Evolutionary conservation across 108 stramenopile species (phyloP), one percentile per base, ranked within the genome.

Genomic region (Nitzschia sp.): DNA sequence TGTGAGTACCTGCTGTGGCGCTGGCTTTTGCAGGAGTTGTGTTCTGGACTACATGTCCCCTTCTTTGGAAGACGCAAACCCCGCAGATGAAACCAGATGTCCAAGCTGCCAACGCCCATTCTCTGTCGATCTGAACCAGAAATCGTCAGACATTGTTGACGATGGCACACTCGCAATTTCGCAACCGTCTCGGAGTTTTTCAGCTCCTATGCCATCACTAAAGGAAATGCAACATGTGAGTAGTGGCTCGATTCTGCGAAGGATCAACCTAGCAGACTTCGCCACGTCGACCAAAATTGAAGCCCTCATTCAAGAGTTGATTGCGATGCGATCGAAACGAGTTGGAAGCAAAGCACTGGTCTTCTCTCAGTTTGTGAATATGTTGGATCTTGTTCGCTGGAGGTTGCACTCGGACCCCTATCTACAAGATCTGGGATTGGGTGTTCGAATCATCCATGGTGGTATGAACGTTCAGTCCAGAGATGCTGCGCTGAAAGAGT

Each of bases 271-370:
- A 12, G 80, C 81, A 12, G 92, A 97, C 63, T 99, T 98, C 74
- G 87, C 95, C 29, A 95, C 96, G 19, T 94, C 92, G 17, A 88
- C 89, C 0, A 99, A 99, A 70, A 90, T 99, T 67, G 97, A 98
- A 80, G 97, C 97, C 0, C 64, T 98, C 24, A 83, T 96, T 34
- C 71, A 96, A 69, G 97, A 96, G 66, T 75, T 99, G 10, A 79
- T 96, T 34, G 62, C 57, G 20, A 96, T 97, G 96, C 80, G 91
- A 25, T 67, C 76, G 52, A 72, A 73, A n/a, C 95, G 95, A 63
- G 93, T 92, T 1, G 94, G 96, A 11, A 84, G 83, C 70, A 99
- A 99, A 79, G 97, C 96, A 5, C 90, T 99, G 41, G 97, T 99
- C 0, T 99, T 99, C 70, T 92, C 87, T 12, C 68, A 98, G 77